Evolutionary conservation across 495 filamentous ascomycete species (phyloP).

Genomic region (Penicillium taxi): DNA sequence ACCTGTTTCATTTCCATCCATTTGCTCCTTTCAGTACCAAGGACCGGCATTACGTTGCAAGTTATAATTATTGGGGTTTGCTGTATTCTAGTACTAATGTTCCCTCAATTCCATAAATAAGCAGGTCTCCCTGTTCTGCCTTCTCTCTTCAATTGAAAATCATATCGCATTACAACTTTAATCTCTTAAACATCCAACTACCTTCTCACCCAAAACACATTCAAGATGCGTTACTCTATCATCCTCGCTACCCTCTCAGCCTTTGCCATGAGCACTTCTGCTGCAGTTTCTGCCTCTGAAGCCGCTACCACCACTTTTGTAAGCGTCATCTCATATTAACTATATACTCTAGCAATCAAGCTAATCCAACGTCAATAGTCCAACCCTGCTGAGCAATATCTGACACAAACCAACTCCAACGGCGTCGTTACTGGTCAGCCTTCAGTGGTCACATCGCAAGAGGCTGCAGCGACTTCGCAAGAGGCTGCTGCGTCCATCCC

Average conservation of each 20-base stretch:
- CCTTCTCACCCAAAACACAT: slow-evolving; percentile 5
- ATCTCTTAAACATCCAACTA: neutral
- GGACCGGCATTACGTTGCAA: too few relatives aligned
- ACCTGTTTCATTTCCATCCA: too few relatives aligned
- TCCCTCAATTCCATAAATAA: too few relatives aligned
- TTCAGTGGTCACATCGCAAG: slow-evolving; percentile 32
- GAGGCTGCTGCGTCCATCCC: slow-evolving; percentile 40
- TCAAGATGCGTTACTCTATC: slow-evolving; percentile 36
- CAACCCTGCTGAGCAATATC: slow-evolving; percentile 38
- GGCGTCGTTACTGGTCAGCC: slow-evolving; percentile 51
- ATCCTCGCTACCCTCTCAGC: slow-evolving; percentile 36
- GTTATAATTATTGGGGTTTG: too few relatives aligned
- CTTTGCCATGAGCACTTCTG: slow-evolving; percentile 22
- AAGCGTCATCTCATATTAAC: too few relatives aligned
- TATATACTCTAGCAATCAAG: neutral
- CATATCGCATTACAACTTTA: neutral
- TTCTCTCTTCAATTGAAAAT: neutral
- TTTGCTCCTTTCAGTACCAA: too few relatives aligned
- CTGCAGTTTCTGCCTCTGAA: slow-evolving; percentile 10
- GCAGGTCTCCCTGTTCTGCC: neutral
- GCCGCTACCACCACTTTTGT: slow-evolving; percentile 9
- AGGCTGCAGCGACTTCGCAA: slow-evolving; percentile 37
- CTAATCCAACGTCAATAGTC: neutral
- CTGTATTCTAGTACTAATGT: too few relatives aligned
- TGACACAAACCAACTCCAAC: slow-evolving; percentile 46